Percentiles rank a stretch among this genome's conserved stretches.
Conservation (phyloP, 768 basidiomycete species). For the Dentipellis sp. region DNA sequence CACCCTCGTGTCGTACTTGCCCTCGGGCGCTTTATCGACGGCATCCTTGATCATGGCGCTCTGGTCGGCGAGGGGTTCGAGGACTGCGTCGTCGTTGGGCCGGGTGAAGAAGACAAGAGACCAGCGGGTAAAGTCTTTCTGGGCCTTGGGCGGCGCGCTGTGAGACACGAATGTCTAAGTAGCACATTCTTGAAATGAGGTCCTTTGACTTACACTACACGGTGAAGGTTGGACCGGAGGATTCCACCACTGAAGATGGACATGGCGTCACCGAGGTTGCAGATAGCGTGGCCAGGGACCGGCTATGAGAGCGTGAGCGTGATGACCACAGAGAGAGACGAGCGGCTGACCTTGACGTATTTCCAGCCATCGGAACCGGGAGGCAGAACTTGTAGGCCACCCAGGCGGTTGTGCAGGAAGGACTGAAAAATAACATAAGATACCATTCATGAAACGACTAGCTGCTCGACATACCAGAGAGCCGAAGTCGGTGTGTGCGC, state of each 20-base stretch:
- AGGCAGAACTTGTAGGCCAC: constrained; percentile 60
- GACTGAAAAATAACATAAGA: constrained; percentile 14
- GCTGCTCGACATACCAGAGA: constrained; percentile 26
- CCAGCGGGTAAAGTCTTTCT: constrained; percentile 46
- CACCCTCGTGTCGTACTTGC: constrained; percentile 23
- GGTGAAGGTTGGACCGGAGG: constrained; percentile 32
- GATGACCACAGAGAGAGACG: background rate
- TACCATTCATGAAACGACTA: background rate
- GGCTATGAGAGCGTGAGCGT: constrained; percentile 34
- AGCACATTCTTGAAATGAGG: background rate
- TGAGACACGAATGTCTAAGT: background rate
- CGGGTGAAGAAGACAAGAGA: constrained; percentile 64
- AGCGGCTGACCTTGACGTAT: constrained; percentile 45
- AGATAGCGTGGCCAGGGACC: constrained; percentile 23
- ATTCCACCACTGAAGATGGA: constrained; percentile 23
- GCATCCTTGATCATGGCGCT: constrained; percentile 42
- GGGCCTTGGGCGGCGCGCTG: constrained; percentile 46
- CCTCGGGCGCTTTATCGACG: constrained; percentile 23
- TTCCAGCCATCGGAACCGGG: constrained; percentile 57
- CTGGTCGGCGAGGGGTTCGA: constrained; percentile 42
- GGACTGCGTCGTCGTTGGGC: constrained; percentile 41
- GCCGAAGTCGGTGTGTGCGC: constrained; percentile 11
- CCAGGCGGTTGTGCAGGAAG: constrained; percentile 59
- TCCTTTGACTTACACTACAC: constrained; percentile 38
- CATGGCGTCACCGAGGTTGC: constrained; percentile 25